These are phyloP conservation scores for Juglanconis sp. DNA, from an alignment of 2,329 filamentous ascomycete genomes.

Conservation along the genomic window DNA sequence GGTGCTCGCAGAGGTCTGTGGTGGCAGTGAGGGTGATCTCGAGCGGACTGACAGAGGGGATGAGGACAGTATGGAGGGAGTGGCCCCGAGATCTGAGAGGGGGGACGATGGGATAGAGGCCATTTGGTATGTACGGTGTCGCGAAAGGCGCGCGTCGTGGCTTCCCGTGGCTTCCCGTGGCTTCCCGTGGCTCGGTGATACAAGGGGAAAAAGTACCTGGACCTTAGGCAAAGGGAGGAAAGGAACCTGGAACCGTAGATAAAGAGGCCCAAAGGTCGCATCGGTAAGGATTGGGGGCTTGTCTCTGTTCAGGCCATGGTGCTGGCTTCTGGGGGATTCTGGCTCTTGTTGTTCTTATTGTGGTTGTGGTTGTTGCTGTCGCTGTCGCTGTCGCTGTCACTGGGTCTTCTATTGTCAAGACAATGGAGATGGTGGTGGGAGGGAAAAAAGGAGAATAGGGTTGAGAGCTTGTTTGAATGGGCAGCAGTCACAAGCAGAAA, in stretches of 20 bases:
- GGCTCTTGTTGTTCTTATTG: slow-evolving; percentile 4
- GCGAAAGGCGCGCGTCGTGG: slow-evolving; percentile 4
- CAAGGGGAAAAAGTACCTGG: background rate
- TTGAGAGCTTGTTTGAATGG: slow-evolving; percentile 1
- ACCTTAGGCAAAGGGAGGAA: background rate
- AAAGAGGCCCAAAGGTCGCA: background rate
- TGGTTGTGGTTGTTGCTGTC: background rate
- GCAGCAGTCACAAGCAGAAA: background rate
- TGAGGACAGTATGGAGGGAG: slow-evolving; percentile 42
- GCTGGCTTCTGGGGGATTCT: background rate
- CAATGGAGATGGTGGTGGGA: background rate
- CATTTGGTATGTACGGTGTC: background rate
- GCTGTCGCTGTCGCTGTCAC: no score
- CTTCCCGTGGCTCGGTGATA: background rate
- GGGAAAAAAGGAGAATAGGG: background rate
- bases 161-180: background rate
- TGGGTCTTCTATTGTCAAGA: no score
- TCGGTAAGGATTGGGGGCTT: background rate
- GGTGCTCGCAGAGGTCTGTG: slow-evolving; percentile 12
- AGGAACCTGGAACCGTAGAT: background rate
- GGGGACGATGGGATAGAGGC: slow-evolving; percentile 49
- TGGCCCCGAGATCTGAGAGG: slow-evolving; percentile 52
- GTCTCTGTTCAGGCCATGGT: slow-evolving; percentile 12
- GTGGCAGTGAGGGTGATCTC: slow-evolving; percentile 49
- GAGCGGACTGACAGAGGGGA: slow-evolving; percentile 55